Base-by-base conservation (phyloP, 208 protist genomes). In the Crithidia sp. region DNA sequence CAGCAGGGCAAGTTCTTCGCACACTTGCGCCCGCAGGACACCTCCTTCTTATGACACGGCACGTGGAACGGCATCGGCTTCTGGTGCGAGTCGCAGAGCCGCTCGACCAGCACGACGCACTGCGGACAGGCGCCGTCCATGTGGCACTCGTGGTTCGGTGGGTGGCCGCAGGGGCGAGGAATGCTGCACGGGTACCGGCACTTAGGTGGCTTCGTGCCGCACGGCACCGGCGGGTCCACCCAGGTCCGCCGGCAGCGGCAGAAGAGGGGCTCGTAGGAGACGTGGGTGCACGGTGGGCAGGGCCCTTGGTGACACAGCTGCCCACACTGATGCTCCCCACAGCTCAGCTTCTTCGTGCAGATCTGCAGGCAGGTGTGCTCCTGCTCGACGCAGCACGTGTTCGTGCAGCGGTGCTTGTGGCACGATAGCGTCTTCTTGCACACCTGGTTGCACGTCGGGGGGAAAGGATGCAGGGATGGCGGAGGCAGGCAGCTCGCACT, bases 141-240 rank as follows among this genome's bases (percentile, higher is more conserved):
- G 77, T 97, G 93, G 76, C 93, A 97, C 3, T 76, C 64, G 72
- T 97, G 93, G 47, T 95, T 87, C 3, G 90, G 53, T 2, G 91
- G 84, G 72, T 98, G 95, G n/a, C 88, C 90, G 74, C 95, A 98
- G 4, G 83, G 71, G 12, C 94, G 87, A 4, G 86, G 86, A 14
- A 94, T 73, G 36, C 65, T 76, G 76, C 95, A 98, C 4, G 85
- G 85, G 62, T 95, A 74, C 41, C 67, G 84, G 74, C 95, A 98
- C 54, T 52, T 54, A 12, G 95, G 95, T n/a, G 87, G 88, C 65
- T 71, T 79, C 41, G 93, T 96, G 19, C 92, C 92, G 66, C 95
- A 98, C 58, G 91, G 91, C 45, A 98, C 88, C 36, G 95, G 95
- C 54, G 95, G 93, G 28, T 93, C 86, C 19, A 97, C 67, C 77